Percentiles rank a stretch among this genome's conserved stretches.
phyloP scores from a whole-genome alignment of 2,329 filamentous ascomycete genomes.

The Cladosporium austrohemisphaericum region DNA sequence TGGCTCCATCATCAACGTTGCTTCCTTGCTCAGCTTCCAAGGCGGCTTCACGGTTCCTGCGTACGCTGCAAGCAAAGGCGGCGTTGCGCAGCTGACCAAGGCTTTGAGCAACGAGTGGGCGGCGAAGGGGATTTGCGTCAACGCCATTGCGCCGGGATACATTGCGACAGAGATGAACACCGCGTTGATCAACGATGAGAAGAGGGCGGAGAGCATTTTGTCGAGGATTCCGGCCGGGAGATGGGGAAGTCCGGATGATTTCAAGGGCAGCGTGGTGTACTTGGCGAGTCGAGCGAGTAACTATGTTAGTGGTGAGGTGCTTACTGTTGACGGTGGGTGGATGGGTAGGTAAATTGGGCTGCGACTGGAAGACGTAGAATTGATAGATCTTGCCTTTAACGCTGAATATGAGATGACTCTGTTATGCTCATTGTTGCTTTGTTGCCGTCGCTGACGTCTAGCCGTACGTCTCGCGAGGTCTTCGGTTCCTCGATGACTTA shows the following conservation, averaged over 20 bases:
- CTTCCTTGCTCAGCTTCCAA: conserved; percentile 22
- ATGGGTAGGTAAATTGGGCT: conserved; percentile 18
- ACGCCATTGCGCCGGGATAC: conserved; percentile 82
- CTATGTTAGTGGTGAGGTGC: conserved; percentile 75
- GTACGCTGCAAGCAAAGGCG: conserved; percentile 81
- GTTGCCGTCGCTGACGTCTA: no score
- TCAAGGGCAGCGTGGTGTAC: conserved; percentile 76
- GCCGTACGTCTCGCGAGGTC: no score
- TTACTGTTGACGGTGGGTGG: conserved; percentile 80
- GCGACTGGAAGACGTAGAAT: no score
- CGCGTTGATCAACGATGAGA: conserved; percentile 68
- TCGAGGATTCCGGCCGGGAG: conserved; percentile 75
- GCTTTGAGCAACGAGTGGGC: conserved; percentile 83
- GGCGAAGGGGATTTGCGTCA: conserved; percentile 69
- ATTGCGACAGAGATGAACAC: conserved; percentile 87
- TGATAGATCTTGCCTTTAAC: no score
- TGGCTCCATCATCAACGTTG: conserved; percentile 28
- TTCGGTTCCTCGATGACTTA: no score
- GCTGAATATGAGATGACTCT: no score
- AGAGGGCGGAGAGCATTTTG: conserved; percentile 66
- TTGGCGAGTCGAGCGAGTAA: conserved; percentile 68
- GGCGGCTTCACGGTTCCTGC: conserved; percentile 69
- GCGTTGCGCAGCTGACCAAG: conserved; percentile 78
- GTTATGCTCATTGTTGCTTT: no score
- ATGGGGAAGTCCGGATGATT: conserved; percentile 80